These are phyloP conservation scores for Rosellinia necatrix DNA, from an alignment of 2,329 filamentous ascomycete genomes.

Conservation along the genomic window DNA sequence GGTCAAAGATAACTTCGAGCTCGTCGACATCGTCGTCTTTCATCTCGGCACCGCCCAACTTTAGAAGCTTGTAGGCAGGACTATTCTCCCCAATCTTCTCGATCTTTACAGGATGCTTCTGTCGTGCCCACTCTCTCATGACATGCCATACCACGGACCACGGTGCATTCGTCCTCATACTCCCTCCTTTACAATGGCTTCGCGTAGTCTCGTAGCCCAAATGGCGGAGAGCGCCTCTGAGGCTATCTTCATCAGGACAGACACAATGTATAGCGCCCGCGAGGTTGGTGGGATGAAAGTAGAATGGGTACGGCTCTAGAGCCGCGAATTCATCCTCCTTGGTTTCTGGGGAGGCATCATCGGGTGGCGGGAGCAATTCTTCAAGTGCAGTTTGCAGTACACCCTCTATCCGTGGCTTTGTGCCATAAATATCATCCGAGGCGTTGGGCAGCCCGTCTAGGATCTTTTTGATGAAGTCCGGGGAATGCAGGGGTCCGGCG, in stretches of 20 bases:
- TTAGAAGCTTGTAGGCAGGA: constrained; percentile 73
- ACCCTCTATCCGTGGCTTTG: constrained; percentile 79
- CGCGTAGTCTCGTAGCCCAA: constrained; percentile 83
- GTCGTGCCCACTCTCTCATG: constrained; percentile 88
- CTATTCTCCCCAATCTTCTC: constrained; percentile 71
- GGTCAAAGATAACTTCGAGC: constrained; percentile 69
- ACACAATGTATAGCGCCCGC: constrained; percentile 78
- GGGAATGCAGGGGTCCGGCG: constrained; percentile 84
- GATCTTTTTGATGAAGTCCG: constrained; percentile 79
- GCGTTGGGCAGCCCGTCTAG: constrained; percentile 72
- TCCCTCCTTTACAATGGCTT: constrained; percentile 87
- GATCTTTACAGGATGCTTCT: constrained; percentile 77
- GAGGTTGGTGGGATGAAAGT: constrained; percentile 76
- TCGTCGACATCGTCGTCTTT: constrained; percentile 40
- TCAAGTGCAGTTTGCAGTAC: constrained; percentile 90
- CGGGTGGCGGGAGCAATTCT: constrained; percentile 56
- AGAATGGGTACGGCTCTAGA: constrained; percentile 81
- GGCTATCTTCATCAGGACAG: constrained; percentile 76
- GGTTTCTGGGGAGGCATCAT: constrained; percentile 31
- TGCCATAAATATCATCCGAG: constrained; percentile 75
- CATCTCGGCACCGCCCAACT: constrained; percentile 43
- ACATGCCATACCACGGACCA: constrained; percentile 91
- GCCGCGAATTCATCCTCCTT: constrained; percentile 61
- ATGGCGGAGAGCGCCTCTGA: constrained; percentile 80
- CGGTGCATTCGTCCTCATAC: constrained; percentile 90